These are phyloP conservation scores for Aquilaria malaccensis DNA, from an alignment of 345 rosid genomes.

Conservation along the genomic window DNA sequence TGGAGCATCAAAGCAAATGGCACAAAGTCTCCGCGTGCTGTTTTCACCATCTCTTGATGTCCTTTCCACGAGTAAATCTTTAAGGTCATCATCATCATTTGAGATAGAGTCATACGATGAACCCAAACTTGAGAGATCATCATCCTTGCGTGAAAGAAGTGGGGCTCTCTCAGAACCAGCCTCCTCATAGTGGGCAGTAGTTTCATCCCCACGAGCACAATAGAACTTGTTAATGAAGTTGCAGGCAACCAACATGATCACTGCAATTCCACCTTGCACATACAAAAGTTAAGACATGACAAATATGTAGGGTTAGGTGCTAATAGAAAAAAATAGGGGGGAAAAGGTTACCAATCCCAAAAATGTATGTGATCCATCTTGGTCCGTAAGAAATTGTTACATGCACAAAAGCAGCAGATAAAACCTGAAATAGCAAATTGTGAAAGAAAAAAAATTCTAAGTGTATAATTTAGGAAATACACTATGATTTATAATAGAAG, in stretches of 20 bases:
- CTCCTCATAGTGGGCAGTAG: constrained; percentile 25
- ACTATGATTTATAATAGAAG: not conserved
- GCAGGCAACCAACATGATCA: constrained; percentile 47
- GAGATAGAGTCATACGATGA: constrained; percentile 74
- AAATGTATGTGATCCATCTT: constrained; percentile 74
- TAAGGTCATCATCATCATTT: constrained; percentile 54
- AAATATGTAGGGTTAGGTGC: constrained; percentile 1
- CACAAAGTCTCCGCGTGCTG: constrained; percentile 67
- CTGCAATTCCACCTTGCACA: constrained; percentile 48
- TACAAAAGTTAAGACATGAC: not conserved
- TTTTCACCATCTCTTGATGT: constrained; percentile 45
- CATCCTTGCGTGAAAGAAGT: constrained; percentile 62
- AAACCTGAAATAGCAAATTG: constrained; percentile 37
- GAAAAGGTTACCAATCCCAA: constrained; percentile 52
- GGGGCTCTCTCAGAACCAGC: constrained; percentile 48
- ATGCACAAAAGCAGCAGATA: constrained; percentile 37
- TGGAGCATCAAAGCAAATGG: constrained; percentile 87
- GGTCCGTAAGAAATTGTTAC: constrained; percentile 71
- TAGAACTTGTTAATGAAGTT: constrained; percentile 51
- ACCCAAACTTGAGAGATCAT: constrained; percentile 85
- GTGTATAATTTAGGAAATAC: not conserved
- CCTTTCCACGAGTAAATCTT: constrained; percentile 43
- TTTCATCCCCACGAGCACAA: constrained; percentile 27
- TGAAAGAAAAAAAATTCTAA: not conserved
- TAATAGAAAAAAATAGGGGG: not conserved